A percentile compares a stretch with the other conserved stretches of the same genome.
Evolutionary conservation across 169 alveolate species (phyloP).

Genomic region (Cryptosporidium bovis): DNA sequence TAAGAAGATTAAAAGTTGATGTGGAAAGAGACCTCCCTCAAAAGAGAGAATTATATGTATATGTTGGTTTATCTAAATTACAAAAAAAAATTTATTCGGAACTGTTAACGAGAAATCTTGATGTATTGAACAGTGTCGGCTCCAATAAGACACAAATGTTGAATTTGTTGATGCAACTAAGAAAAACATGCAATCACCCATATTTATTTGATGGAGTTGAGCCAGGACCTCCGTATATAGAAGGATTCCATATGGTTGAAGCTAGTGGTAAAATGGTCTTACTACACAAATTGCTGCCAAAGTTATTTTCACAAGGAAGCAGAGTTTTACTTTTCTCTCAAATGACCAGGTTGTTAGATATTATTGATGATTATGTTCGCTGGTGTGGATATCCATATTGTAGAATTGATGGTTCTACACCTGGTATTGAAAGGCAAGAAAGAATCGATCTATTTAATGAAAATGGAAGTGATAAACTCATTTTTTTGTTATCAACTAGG

Average conservation of each 20-base stretch:
- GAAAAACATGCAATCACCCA: constrained; percentile 90
- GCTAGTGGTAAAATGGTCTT: constrained; percentile 89
- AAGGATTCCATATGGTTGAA: constrained; percentile 82
- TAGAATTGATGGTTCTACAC: constrained; percentile 82
- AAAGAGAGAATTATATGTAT: constrained; percentile 87
- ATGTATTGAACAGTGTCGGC: constrained; percentile 80
- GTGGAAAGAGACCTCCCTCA: constrained; percentile 90
- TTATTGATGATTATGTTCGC: constrained; percentile 80
- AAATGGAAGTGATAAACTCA: constrained; percentile 82
- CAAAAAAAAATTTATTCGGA: constrained; percentile 86
- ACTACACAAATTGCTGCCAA: constrained; percentile 87
- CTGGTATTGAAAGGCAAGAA: constrained; percentile 83
- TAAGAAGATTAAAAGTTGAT: constrained; percentile 90
- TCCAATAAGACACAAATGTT: constrained; percentile 84
- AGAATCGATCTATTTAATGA: constrained; percentile 84
- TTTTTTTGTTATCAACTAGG: constrained; percentile 87
- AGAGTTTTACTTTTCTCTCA: constrained; percentile 88
- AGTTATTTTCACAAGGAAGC: constrained; percentile 86
- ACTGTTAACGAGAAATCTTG: constrained; percentile 81
- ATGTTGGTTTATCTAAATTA: constrained; percentile 85
- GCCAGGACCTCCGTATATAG: constrained; percentile 80
- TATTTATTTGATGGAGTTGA: constrained; percentile 82
- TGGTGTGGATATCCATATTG: constrained; percentile 83
- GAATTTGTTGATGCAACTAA: constrained; percentile 87
- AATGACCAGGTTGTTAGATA: constrained; percentile 80